These are phyloP conservation scores for Leptographium lundbergii DNA, from an alignment of 2,329 filamentous ascomycete genomes.

Conservation along the genomic window DNA sequence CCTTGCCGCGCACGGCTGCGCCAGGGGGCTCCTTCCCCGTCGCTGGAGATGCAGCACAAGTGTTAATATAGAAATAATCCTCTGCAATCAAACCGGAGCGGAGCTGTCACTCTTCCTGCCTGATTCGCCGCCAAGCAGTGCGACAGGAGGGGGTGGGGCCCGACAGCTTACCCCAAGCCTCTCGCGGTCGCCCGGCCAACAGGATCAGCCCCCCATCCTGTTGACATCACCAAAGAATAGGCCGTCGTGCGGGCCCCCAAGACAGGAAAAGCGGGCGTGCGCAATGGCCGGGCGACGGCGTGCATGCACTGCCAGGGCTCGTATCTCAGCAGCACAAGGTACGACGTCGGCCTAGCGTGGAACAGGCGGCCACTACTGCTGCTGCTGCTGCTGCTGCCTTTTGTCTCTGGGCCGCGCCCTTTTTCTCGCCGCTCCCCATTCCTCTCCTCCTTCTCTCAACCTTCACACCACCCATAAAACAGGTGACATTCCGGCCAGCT, in stretches of 20 bases:
- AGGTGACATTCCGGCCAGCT: neutral
- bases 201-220: constrained; percentile 3
- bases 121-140: too few relatives aligned
- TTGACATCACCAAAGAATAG: constrained; percentile 10
- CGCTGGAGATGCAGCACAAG: too few relatives aligned
- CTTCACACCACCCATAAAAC: neutral
- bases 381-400: too few relatives aligned
- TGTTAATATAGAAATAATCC: too few relatives aligned
- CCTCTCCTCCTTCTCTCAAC: neutral
- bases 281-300: neutral
- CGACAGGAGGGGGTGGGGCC: too few relatives aligned
- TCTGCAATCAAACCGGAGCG: too few relatives aligned
- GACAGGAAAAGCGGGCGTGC: neutral
- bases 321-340: neutral
- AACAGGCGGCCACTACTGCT: neutral
- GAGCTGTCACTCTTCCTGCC: too few relatives aligned
- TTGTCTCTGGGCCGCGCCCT: neutral
- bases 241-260: neutral
- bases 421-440: neutral
- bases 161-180: too few relatives aligned
- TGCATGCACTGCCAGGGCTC: neutral
- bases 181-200: constrained; percentile 9
- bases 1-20: too few relatives aligned
- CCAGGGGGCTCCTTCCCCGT: too few relatives aligned
- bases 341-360: neutral